Evolutionary conservation across 495 filamentous ascomycete genomes (phyloP).

Genomic region (Rhypophila decipiens): DNA sequence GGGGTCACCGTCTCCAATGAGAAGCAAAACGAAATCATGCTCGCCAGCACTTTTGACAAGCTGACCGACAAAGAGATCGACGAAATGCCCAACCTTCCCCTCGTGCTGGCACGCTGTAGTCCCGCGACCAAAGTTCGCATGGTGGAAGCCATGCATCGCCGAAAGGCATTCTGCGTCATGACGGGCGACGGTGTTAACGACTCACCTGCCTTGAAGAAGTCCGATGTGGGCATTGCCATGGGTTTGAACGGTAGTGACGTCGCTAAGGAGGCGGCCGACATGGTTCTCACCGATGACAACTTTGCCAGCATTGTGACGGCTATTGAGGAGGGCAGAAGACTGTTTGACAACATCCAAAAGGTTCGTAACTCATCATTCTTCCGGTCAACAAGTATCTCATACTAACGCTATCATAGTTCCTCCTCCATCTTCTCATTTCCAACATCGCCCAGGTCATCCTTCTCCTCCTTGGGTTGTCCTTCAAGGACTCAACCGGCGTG

Average conservation of each 20-base stretch:
- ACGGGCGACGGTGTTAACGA: slow-evolving; percentile 84
- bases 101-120: slow-evolving; percentile 59
- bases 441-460: slow-evolving; percentile 71
- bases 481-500: slow-evolving; percentile 56
- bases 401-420: slow-evolving; percentile 58
- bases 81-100: slow-evolving; percentile 47
- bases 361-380: slow-evolving; percentile 5
- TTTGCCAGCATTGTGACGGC: slow-evolving; percentile 73
- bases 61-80: slow-evolving; percentile 55
- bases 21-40: slow-evolving; percentile 46
- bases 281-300: slow-evolving; percentile 84
- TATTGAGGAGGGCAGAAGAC: slow-evolving; percentile 61
- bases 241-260: slow-evolving; percentile 79
- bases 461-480: slow-evolving; percentile 63
- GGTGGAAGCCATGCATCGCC: slow-evolving; percentile 61
- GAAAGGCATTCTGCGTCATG: slow-evolving; percentile 56
- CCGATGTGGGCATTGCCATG: slow-evolving; percentile 84
- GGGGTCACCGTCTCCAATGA: slow-evolving; percentile 40
- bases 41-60: slow-evolving; percentile 55
- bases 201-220: slow-evolving; percentile 68
- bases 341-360: slow-evolving; percentile 80
- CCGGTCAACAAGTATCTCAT: too few species aligned
- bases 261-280: slow-evolving; percentile 80
- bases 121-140: slow-evolving; percentile 61
- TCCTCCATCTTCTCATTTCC: slow-evolving; percentile 66